Conservation (phyloP, 352 stramenopile species). For the Pythium rishiriense region DNA sequence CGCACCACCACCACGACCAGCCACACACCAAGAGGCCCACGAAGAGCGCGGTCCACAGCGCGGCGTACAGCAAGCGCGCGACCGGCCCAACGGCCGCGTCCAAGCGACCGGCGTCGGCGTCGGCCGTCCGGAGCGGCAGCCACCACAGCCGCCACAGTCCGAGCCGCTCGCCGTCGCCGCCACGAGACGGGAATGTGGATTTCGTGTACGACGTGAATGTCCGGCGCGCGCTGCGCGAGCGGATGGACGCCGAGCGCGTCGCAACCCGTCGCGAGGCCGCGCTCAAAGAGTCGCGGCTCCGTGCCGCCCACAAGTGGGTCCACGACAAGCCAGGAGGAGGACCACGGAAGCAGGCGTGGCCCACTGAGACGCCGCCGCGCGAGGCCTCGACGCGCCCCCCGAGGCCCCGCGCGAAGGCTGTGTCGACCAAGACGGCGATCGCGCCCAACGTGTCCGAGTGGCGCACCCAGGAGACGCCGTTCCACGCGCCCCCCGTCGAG, state of each 20-base stretch:
- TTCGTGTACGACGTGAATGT: conserved; percentile 74
- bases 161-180: conserved; percentile 5
- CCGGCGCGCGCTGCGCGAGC: conserved; percentile 51
- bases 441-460: conserved; percentile 43
- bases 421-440: conserved; percentile 33
- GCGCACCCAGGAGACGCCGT: conserved; percentile 34
- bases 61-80: conserved; percentile 37
- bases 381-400: too few species aligned
- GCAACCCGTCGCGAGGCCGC: conserved; percentile 32
- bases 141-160: neutral
- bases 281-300: conserved; percentile 42
- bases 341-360: conserved; percentile 31
- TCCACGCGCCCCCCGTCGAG: neutral
- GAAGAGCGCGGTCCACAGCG: conserved; percentile 24
- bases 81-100: conserved; percentile 2
- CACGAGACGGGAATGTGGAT: conserved; percentile 35
- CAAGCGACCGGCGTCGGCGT: neutral
- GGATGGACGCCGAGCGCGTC: conserved; percentile 52
- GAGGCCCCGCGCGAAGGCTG: too few species aligned
- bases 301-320: conserved; percentile 51
- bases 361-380: neutral
- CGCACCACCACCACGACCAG: too few species aligned
- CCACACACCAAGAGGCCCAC: conserved; percentile 18
- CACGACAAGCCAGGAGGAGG: neutral
- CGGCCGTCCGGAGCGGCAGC: too few species aligned